These are phyloP conservation scores for Trypanosoma grayi DNA, from an alignment of 208 protist genomes.

Conservation along the genomic window DNA sequence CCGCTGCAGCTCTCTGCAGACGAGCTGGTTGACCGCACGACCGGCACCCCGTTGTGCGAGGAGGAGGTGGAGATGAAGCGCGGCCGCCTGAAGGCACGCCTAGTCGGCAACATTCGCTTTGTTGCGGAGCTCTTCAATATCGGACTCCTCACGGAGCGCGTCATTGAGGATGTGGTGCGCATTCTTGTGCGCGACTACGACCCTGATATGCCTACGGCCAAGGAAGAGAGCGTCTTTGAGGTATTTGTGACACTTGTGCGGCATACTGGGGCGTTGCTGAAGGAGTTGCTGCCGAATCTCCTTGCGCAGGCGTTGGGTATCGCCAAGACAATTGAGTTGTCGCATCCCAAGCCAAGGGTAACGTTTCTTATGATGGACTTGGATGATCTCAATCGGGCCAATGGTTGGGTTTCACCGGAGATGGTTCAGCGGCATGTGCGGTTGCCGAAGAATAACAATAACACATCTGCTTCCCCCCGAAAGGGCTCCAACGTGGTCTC, in stretches of 20 bases:
- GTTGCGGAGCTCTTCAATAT: conserved; percentile 81
- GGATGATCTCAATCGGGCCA: conserved; percentile 46
- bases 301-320: conserved; percentile 53
- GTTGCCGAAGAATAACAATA: not conserved
- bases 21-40: conserved; percentile 70
- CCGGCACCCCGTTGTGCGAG: conserved; percentile 44
- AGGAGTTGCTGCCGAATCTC: conserved; percentile 32
- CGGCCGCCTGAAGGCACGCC: conserved; percentile 60
- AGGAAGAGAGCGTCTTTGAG: conserved; percentile 78
- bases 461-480: not conserved
- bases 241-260: conserved; percentile 67
- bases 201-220: conserved; percentile 35
- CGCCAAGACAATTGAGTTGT: conserved; percentile 54
- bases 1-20: conserved; percentile 68
- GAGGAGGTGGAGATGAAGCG: conserved; percentile 77
- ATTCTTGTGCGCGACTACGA: conserved; percentile 61
- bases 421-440: conserved; percentile 23
- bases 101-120: conserved; percentile 86
- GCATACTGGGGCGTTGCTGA: conserved; percentile 37
- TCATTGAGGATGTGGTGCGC: conserved; percentile 69
- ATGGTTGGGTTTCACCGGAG: conserved; percentile 43
- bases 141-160: conserved; percentile 48
- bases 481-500: not conserved
- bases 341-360: conserved; percentile 65
- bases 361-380: conserved; percentile 86